Base-by-base conservation (phyloP, 169 alveolate genomes). In the Eimeria necatrix region DNA sequence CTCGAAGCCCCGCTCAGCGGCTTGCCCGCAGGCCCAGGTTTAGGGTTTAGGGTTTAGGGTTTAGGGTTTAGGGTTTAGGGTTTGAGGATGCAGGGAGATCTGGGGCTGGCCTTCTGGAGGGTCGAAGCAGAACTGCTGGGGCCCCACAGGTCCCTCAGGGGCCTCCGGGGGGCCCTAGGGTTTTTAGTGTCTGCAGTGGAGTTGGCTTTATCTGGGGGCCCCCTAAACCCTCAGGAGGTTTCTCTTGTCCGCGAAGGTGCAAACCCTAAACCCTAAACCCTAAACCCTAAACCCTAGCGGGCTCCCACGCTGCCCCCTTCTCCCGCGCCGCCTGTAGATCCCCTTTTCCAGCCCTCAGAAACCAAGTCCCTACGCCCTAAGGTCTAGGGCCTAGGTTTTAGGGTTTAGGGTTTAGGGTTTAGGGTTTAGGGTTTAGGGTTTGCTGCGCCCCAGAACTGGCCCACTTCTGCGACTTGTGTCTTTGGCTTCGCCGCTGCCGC, bases 401-500 rank as follows among this genome's bases (percentile, higher is more conserved):
- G 8, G 64, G 64, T 14, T 56, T 56, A 56, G 64, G 64, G n/a
- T n/a, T n/a, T n/a, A 56, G 64, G 64, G 64, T 56, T 56, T 56
- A 56, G 64, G 8, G 64, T 56, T 56, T 56, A n/a, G n/a, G n/a
- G n/a, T n/a, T n/a, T 61, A 61, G 73, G 22, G 73, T 10, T 20
- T 5, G 73, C 73, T 14, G 10, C 20, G 22, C n/a, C 18, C 12
- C 86, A 76, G 86, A 76, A 48, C 46, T 76, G 60, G 53, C 86
- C 53, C 61, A 76, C 20, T 48, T 76, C 20, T 76, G 61, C 86
- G 86, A 76, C 22, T 76, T 76, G 22, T 76, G 86, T 4, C 4
- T 76, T 3, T 76, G 86, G 86, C 18, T 76, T 32, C 61, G 86
- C 64, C 86, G 86, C 64, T 76, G 86, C 61, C 86, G 61, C 41